Evolutionary conservation across 1,139 yeast genomes (phyloP).

Genomic region (Suhomyces yuchorum): DNA sequence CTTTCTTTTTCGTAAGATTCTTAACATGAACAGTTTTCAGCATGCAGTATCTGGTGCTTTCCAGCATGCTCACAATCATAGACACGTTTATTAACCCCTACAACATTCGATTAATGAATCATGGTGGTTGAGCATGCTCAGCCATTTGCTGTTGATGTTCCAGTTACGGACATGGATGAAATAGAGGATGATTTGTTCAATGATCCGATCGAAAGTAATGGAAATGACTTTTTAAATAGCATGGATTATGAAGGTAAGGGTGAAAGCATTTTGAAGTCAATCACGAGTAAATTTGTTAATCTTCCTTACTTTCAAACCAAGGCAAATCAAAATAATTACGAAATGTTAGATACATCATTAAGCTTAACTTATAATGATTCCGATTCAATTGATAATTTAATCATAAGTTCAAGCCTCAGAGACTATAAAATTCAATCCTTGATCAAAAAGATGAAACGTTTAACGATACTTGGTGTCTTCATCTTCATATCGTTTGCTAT

Average conservation of each 20-base stretch:
- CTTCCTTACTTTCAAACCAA: neutral
- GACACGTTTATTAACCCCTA: neutral
- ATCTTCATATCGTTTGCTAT: conserved; percentile 9
- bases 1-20: no score
- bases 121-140: conserved; percentile 20
- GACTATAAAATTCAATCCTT: conserved; percentile 28
- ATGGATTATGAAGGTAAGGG: conserved; percentile 27
- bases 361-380: conserved; percentile 1
- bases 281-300: neutral
- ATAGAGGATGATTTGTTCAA: conserved; percentile 48
- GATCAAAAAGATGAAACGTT: conserved; percentile 4
- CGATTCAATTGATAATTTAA: conserved; percentile 9
- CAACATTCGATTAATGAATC: neutral
- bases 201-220: conserved; percentile 18
- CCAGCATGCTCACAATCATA: no score
- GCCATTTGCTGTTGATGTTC: conserved; percentile 53
- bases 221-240: conserved; percentile 18
- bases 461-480: conserved; percentile 15
- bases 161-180: conserved; percentile 60
- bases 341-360: conserved; percentile 13
- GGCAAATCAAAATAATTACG: conserved; percentile 10
- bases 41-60: no score
- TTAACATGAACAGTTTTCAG: no score
- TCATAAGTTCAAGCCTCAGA: conserved; percentile 22
- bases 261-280: neutral